Evolutionary conservation across 2,329 filamentous ascomycete species (phyloP).

Genomic region (Fonsecaea nubica): DNA sequence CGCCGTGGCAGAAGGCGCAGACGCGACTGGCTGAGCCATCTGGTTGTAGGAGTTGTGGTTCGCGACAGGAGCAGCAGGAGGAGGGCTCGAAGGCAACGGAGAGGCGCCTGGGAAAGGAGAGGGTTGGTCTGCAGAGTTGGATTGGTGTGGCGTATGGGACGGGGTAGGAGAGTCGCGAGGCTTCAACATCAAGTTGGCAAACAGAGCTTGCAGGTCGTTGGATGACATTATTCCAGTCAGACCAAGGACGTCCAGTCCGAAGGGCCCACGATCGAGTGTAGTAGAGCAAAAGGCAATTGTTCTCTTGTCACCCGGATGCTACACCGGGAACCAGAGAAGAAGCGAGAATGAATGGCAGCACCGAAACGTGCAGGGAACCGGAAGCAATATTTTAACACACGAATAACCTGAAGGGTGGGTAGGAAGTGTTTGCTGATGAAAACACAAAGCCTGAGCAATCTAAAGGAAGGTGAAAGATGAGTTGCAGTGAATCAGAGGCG

Average conservation of each 20-base stretch:
- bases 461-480: constrained; percentile 2
- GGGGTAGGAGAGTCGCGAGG: constrained; percentile 42
- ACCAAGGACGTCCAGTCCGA: constrained; percentile 10
- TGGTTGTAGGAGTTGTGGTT: constrained; percentile 14
- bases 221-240: constrained; percentile 52
- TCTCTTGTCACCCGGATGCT: constrained; percentile 27
- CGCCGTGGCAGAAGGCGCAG: constrained; percentile 52
- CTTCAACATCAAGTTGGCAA: constrained; percentile 54
- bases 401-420: background rate
- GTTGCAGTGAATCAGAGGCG: background rate
- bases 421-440: constrained; percentile 16
- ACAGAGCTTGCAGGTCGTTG: constrained; percentile 55
- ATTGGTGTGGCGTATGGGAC: constrained; percentile 40
- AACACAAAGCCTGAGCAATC: background rate
- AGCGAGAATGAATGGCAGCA: constrained; percentile 31
- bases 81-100: constrained; percentile 30
- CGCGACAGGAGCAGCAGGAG: constrained; percentile 17
- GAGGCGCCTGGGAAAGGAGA: constrained; percentile 21
- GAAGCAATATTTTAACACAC: constrained; percentile 14
- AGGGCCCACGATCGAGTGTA: constrained; percentile 16
- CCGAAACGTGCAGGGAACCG: constrained; percentile 13
- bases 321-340: constrained; percentile 35
- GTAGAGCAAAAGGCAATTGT: constrained; percentile 11
- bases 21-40: constrained; percentile 12
- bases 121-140: constrained; percentile 17